A percentile compares a stretch with the other conserved stretches of the same genome.
phyloP scores from a whole-genome alignment of 306 rosid genomes.

The Cicer bijugum region DNA sequence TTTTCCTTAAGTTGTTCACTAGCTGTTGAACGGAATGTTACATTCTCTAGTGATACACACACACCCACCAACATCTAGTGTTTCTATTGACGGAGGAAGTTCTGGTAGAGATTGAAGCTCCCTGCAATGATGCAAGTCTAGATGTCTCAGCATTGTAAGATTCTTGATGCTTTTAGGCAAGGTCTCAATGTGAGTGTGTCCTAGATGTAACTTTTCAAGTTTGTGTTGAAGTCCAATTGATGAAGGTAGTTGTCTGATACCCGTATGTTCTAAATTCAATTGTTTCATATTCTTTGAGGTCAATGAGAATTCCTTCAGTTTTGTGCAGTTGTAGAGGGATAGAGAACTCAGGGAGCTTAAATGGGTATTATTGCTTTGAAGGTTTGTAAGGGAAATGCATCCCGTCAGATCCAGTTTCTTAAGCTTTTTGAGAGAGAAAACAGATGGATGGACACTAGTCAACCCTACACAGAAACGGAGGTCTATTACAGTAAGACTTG shows the following conservation, averaged over 20 bases:
- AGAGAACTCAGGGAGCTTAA: constrained; percentile 34
- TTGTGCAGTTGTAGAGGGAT: neutral
- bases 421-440: constrained; percentile 37
- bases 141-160: neutral
- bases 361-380: neutral
- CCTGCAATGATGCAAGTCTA: neutral
- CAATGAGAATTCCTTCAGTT: constrained; percentile 30
- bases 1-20: constrained; percentile 12
- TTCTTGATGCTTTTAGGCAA: neutral
- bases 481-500: constrained; percentile 4
- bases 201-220: constrained; percentile 8
- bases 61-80: neutral
- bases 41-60: neutral
- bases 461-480: neutral
- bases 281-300: constrained; percentile 30
- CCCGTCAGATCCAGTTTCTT: neutral
- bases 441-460: constrained; percentile 30
- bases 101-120: constrained; percentile 13
- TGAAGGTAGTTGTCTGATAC: constrained; percentile 27
- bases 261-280: neutral
- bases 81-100: constrained; percentile 27
- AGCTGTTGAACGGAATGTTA: neutral
- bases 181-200: neutral
- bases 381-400: constrained; percentile 13
- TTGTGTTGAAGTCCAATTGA: constrained; percentile 31